Conservation (phyloP, 2,329 filamentous ascomycete species). For the Apiospora hydei region DNA sequence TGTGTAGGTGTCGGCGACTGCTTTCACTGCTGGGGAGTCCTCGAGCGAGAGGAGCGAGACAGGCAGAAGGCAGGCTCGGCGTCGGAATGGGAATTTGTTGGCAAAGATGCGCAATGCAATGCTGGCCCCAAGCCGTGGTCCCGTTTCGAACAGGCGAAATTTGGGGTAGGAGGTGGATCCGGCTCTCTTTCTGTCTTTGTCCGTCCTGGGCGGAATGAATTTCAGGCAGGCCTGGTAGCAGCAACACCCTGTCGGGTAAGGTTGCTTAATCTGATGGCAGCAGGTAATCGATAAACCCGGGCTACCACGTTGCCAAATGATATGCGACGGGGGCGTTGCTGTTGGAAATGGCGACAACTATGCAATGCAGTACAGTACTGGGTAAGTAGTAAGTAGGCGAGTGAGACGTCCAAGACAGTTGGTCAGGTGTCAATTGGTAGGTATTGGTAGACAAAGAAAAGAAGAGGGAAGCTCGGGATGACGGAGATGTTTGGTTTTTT, state of each 20-base stretch:
- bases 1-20: not conserved
- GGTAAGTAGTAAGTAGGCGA: not conserved
- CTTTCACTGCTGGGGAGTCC: not conserved
- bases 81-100: conserved; percentile 6
- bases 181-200: not conserved
- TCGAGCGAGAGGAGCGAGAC: not conserved
- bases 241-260: not conserved
- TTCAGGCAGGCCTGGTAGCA: not conserved
- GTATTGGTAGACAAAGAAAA: not conserved
- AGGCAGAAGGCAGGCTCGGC: not conserved
- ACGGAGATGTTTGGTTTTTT: conserved; percentile 5
- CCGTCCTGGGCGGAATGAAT: not conserved
- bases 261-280: not conserved
- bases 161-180: conserved; percentile 16
- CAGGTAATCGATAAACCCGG: not conserved
- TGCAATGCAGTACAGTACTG: too few species aligned
- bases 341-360: not conserved
- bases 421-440: not conserved
- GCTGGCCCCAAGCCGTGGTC: conserved; percentile 20
- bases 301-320: conserved; percentile 10
- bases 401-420: not conserved
- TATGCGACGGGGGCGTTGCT: not conserved
- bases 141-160: conserved; percentile 21
- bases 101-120: conserved; percentile 20
- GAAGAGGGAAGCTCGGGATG: not conserved